Percentiles rank a stretch among this genome's conserved stretches.
Conservation (phyloP, 2,329 filamentous ascomycete species). For the Colletotrichum acutatum region DNA sequence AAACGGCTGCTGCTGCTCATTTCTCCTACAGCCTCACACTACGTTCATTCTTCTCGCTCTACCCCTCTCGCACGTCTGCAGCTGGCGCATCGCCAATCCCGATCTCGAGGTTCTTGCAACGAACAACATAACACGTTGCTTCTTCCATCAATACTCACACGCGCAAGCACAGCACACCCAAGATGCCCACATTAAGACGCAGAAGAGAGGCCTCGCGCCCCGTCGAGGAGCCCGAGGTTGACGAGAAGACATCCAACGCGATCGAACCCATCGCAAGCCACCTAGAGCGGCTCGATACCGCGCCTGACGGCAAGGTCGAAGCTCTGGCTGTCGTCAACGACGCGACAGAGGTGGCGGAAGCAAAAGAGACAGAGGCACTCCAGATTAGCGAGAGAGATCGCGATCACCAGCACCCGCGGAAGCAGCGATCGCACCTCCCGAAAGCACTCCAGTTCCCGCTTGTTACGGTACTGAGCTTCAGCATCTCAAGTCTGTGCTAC, state of each 20-base stretch:
- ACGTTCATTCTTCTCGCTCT: not conserved
- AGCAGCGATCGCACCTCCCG: constrained; percentile 52
- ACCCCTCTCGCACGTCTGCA: constrained; percentile 4
- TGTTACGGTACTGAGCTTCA: constrained; percentile 65
- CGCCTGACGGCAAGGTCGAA: constrained; percentile 29
- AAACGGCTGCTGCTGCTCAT: constrained; percentile 22
- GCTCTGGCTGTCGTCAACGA: constrained; percentile 36
- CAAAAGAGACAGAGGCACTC: constrained; percentile 9
- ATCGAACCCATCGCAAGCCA: constrained; percentile 35
- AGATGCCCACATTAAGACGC: constrained; percentile 34
- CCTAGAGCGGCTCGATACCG: constrained; percentile 32
- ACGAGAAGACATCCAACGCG: constrained; percentile 32
- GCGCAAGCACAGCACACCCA: not conserved
- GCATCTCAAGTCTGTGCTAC: constrained; percentile 73
- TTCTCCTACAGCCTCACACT: not conserved
- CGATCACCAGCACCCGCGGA: constrained; percentile 24
- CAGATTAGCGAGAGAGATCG: constrained; percentile 27
- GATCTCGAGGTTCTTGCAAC: constrained; percentile 2
- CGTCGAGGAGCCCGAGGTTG: constrained; percentile 13
- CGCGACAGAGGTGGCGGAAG: constrained; percentile 22
- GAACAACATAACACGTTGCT: not conserved
- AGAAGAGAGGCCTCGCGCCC: constrained; percentile 25
- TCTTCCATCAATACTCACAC: not conserved
- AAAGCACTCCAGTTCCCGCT: constrained; percentile 62
- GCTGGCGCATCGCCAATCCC: constrained; percentile 10